Conservation (phyloP, 176 grass and related monocot species). For the Neostapfia colusana region DNA sequence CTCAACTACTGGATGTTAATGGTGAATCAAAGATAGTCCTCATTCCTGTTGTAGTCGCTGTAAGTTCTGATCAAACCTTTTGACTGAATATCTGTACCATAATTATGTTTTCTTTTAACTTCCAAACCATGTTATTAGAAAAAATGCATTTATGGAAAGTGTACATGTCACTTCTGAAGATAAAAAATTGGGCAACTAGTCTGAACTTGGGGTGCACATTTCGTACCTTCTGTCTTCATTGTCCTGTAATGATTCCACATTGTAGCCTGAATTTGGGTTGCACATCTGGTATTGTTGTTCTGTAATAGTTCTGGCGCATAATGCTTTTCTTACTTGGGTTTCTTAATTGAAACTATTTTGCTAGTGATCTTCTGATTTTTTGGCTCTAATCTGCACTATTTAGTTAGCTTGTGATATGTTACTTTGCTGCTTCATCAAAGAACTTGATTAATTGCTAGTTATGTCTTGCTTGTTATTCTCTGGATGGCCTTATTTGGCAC, state of each 20-base stretch:
- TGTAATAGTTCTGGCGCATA: background rate
- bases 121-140: background rate
- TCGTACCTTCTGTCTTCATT: background rate
- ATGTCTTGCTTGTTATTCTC: background rate
- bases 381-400: background rate
- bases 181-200: background rate
- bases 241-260: background rate
- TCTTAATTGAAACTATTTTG: background rate
- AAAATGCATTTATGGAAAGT: background rate
- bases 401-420: slow-evolving; percentile 9
- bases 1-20: slow-evolving; percentile 69
- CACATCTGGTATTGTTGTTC: background rate
- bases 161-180: no score
- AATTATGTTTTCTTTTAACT: slow-evolving; percentile 1
- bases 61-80: slow-evolving; percentile 52
- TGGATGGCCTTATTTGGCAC: slow-evolving; percentile 9
- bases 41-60: slow-evolving; percentile 74
- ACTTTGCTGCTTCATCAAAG: no score
- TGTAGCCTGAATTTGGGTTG: background rate
- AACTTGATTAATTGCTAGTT: no score
- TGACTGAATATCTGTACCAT: slow-evolving; percentile 8
- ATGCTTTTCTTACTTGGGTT: background rate
- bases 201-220: background rate
- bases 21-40: slow-evolving; percentile 73
- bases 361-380: background rate